A percentile compares a stretch with the other conserved stretches of the same genome.
Conservation (phyloP, 2,329 filamentous ascomycete genomes). For the Diaporthe velutina region DNA sequence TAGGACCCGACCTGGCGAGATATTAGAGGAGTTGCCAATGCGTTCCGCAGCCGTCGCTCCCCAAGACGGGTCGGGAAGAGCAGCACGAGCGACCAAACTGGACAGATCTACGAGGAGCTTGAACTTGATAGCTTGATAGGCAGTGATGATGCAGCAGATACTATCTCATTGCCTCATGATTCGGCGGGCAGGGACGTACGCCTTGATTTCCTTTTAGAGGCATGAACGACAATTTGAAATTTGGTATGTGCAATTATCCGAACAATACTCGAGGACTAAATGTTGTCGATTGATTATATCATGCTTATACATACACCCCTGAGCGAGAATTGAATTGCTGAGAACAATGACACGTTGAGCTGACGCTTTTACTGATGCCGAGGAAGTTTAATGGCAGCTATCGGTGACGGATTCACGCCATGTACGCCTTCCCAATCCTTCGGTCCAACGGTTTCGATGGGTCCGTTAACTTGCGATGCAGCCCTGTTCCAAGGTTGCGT, state of each 20-base stretch:
- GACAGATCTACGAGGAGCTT: rapidly evolving
- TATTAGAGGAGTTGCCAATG: background rate
- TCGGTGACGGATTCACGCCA: too few relatives aligned
- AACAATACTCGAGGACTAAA: too few relatives aligned
- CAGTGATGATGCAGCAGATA: background rate
- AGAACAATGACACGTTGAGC: too few relatives aligned
- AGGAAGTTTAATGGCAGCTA: too few relatives aligned
- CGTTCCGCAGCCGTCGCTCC: background rate
- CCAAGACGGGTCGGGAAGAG: background rate
- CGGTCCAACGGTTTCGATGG: background rate
- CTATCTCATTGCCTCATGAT: background rate
- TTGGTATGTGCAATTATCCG: too few relatives aligned
- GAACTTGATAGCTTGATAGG: background rate
- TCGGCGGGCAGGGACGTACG: background rate
- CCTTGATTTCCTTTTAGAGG: background rate
- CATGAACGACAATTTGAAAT: background rate
- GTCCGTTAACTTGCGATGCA: too few relatives aligned
- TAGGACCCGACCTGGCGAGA: background rate
- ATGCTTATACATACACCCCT: too few relatives aligned
- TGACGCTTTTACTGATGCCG: too few relatives aligned
- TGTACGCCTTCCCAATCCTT: background rate
- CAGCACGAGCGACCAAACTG: background rate
- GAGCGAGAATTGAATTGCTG: too few relatives aligned
- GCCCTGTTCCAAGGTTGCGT: rapidly evolving
- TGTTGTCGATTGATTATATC: too few relatives aligned